These are phyloP conservation scores for Vinca major DNA, from an alignment of 305 asterid genomes.

Conservation along the genomic window DNA sequence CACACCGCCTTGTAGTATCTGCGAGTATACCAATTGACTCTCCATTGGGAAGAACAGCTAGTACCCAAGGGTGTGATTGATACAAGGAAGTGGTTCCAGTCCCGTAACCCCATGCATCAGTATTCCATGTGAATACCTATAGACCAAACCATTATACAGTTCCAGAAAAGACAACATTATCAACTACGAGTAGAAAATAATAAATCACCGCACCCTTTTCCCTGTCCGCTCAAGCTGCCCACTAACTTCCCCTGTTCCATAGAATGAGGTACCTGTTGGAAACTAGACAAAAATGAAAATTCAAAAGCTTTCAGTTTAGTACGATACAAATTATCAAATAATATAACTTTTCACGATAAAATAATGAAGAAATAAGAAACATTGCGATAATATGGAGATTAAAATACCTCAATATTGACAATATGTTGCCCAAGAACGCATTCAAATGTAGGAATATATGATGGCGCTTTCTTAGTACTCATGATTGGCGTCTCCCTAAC, in stretches of 20 bases:
- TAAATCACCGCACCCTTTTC: conserved; percentile 56
- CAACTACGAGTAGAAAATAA: background rate
- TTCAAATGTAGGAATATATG: conserved; percentile 59
- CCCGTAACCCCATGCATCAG: conserved; percentile 96
- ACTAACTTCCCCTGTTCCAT: conserved; percentile 96
- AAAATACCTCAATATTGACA: conserved; percentile 57
- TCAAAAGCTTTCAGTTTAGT: conserved; percentile 9
- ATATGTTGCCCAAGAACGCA: conserved; percentile 54
- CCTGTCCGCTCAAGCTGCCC: conserved; percentile 97
- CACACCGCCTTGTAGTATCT: conserved; percentile 83
- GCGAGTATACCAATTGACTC: conserved; percentile 90
- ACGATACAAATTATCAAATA: background rate
- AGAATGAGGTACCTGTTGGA: conserved; percentile 77
- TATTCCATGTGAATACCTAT: conserved; percentile 86
- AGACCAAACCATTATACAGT: background rate
- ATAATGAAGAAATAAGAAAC: background rate
- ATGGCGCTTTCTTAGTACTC: conserved; percentile 36
- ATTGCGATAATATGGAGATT: background rate
- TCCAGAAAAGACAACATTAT: background rate
- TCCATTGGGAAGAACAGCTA: conserved; percentile 78
- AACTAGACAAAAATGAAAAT: conserved; percentile 37
- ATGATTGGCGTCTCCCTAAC: conserved; percentile 63
- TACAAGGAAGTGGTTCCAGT: conserved; percentile 89
- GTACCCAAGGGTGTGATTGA: conserved; percentile 98
- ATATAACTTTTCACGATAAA: background rate